phyloP scores from a whole-genome alignment of 2,329 filamentous ascomycete genomes.

The Cercospora brassicicola region DNA sequence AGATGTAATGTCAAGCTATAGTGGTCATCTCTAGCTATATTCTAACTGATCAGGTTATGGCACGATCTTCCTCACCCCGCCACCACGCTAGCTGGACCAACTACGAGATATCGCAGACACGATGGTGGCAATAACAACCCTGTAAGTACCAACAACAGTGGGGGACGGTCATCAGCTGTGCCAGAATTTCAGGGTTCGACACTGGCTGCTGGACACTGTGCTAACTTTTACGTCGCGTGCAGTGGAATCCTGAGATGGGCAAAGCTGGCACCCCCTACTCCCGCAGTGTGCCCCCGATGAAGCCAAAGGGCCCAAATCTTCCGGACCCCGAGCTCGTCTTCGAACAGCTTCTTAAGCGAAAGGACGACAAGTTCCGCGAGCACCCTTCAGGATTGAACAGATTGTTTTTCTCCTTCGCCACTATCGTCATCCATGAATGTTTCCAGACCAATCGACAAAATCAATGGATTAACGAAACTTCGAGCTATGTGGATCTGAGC shows the following conservation, averaged over 20 bases:
- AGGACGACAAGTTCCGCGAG: constrained; percentile 42
- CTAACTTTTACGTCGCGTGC: background rate
- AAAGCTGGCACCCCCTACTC: constrained; percentile 53
- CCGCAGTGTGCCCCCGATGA: constrained; percentile 48
- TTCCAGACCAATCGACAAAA: constrained; percentile 47
- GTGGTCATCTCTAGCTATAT: background rate
- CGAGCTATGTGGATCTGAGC: constrained; percentile 51
- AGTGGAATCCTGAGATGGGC: constrained; percentile 49
- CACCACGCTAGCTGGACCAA: constrained; percentile 49
- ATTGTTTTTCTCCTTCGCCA: constrained; percentile 52
- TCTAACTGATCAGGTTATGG: constrained; percentile 42
- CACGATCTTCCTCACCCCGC: constrained; percentile 55
- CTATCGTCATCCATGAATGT: constrained; percentile 51
- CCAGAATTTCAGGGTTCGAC: background rate
- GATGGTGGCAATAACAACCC: constrained; percentile 52
- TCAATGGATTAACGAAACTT: constrained; percentile 50
- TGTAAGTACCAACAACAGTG: background rate
- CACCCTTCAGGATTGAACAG: constrained; percentile 50
- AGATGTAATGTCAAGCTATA: constrained; percentile 38
- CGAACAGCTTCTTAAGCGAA: constrained; percentile 48
- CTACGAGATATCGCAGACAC: constrained; percentile 43
- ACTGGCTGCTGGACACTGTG: background rate
- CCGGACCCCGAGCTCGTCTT: constrained; percentile 52
- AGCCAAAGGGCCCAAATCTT: constrained; percentile 53
- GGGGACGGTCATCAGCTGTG: background rate